phyloP scores from a whole-genome alignment of 345 rosid genomes.

The Streptanthus diversifolius region DNA sequence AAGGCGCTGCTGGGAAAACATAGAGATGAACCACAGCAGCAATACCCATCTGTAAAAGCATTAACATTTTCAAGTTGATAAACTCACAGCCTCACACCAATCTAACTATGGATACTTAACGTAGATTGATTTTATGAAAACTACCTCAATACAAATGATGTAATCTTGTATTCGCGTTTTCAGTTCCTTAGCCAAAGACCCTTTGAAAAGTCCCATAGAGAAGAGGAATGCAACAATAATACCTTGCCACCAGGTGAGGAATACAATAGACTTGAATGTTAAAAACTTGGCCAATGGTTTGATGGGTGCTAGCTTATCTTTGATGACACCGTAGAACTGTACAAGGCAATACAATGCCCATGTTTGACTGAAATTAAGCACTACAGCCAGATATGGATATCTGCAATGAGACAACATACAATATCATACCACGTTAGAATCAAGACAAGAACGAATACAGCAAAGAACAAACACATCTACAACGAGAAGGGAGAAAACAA shows the following conservation, averaged over 20 bases:
- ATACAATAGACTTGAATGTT: conserved; percentile 92
- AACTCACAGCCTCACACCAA: neutral
- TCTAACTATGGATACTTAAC: neutral
- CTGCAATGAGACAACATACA: conserved; percentile 44
- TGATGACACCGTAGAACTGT: conserved; percentile 83
- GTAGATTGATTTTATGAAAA: neutral
- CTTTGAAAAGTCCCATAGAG: conserved; percentile 80
- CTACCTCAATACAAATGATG: conserved; percentile 93
- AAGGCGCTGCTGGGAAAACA: conserved; percentile 88
- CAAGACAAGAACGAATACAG: neutral
- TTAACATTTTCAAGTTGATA: neutral
- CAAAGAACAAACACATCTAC: neutral
- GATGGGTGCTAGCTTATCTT: conserved; percentile 83
- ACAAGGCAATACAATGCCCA: conserved; percentile 98
- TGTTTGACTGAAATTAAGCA: conserved; percentile 94
- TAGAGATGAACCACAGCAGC: conserved; percentile 94
- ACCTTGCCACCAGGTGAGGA: conserved; percentile 99
- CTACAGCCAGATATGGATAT: conserved; percentile 92
- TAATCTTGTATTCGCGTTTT: conserved; percentile 91
- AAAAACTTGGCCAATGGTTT: conserved; percentile 94
- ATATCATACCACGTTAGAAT: neutral
- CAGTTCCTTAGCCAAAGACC: conserved; percentile 82
- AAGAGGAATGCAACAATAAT: conserved; percentile 87
- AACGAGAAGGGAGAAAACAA: neutral
- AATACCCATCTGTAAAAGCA: conserved; percentile 75